phyloP scores from a whole-genome alignment of 352 stramenopile genomes.

The Pythium rishiriense region DNA sequence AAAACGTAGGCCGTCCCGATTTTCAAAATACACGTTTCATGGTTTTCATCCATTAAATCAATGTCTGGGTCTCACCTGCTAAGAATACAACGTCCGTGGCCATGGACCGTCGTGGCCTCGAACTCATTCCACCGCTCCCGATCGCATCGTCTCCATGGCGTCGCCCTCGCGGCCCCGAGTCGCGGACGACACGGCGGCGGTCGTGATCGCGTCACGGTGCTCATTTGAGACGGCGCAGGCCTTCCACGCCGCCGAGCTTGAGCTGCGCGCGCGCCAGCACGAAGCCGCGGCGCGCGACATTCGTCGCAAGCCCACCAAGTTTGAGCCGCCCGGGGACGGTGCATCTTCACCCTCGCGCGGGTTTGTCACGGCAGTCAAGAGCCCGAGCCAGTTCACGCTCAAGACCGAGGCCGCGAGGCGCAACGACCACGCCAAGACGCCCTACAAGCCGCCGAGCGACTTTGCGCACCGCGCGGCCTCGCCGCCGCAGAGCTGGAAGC shows the following conservation, averaged over 20 bases:
- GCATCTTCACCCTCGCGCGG: not conserved
- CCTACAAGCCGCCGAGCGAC: constrained; percentile 45
- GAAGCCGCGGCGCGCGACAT: constrained; percentile 18
- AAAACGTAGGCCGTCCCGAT: no score
- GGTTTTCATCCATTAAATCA: no score
- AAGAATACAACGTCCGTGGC: no score
- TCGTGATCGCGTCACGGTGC: constrained; percentile 35
- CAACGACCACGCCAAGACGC: constrained; percentile 49
- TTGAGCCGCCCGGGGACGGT: not conserved
- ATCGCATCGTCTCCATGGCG: not conserved
- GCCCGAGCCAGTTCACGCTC: constrained; percentile 30
- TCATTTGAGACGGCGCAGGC: constrained; percentile 41
- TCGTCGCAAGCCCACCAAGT: constrained; percentile 22
- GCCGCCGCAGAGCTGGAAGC: constrained; percentile 18
- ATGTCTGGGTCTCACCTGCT: no score
- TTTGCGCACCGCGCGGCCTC: constrained; percentile 45
- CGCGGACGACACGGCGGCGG: not conserved
- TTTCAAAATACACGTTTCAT: no score
- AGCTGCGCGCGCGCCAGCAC: constrained; percentile 14
- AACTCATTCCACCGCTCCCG: no score
- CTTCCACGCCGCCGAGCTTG: constrained; percentile 34
- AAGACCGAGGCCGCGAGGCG: constrained; percentile 40
- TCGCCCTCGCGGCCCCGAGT: not conserved
- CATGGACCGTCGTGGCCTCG: no score
- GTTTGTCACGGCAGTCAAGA: constrained; percentile 36